Percentiles rank a stretch among this genome's conserved stretches.
Evolutionary conservation across 2,329 filamentous ascomycete species (phyloP).

Genomic region (Alternaria brassicicola): DNA sequence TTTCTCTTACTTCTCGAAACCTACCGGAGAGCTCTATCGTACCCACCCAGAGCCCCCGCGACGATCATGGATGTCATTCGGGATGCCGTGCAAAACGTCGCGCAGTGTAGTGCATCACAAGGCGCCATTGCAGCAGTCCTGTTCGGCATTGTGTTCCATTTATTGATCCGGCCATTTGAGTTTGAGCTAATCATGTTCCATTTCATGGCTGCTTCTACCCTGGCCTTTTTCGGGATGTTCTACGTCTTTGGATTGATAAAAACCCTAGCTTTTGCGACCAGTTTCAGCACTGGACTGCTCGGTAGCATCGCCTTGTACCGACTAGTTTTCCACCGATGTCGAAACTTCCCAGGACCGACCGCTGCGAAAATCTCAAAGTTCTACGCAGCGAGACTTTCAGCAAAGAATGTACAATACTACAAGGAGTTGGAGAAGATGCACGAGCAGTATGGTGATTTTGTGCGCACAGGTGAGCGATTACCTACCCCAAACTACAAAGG

Average conservation of each 20-base stretch:
- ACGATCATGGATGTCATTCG: slow-evolving; percentile 3
- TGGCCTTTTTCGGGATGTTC: slow-evolving; percentile 16
- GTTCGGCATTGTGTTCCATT: slow-evolving; percentile 28
- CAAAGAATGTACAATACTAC: slow-evolving; percentile 38
- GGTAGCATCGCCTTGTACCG: slow-evolving; percentile 34
- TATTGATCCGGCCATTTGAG: slow-evolving; percentile 23
- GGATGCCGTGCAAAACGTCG: neutral
- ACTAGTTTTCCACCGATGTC: slow-evolving; percentile 32
- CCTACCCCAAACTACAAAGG: neutral
- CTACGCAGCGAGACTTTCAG: slow-evolving; percentile 33
- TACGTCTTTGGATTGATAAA: slow-evolving; percentile 16
- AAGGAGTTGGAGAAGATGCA: slow-evolving; percentile 39
- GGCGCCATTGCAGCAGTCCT: slow-evolving; percentile 12
- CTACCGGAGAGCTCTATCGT: neutral
- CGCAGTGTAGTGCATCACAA: neutral
- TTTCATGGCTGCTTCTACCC: slow-evolving; percentile 22
- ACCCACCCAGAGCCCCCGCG: neutral
- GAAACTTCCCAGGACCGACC: slow-evolving; percentile 33
- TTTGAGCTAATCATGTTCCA: slow-evolving; percentile 36
- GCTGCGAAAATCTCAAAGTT: slow-evolving; percentile 34
- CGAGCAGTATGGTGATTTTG: slow-evolving; percentile 42
- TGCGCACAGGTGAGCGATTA: slow-evolving; percentile 38
- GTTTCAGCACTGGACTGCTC: slow-evolving; percentile 23
- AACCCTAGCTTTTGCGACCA: slow-evolving; percentile 2
- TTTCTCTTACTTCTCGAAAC: neutral